Percentiles rank a stretch among this genome's conserved stretches.
phyloP scores from a whole-genome alignment of 768 basidiomycete genomes.

The Hericium coralloides region DNA sequence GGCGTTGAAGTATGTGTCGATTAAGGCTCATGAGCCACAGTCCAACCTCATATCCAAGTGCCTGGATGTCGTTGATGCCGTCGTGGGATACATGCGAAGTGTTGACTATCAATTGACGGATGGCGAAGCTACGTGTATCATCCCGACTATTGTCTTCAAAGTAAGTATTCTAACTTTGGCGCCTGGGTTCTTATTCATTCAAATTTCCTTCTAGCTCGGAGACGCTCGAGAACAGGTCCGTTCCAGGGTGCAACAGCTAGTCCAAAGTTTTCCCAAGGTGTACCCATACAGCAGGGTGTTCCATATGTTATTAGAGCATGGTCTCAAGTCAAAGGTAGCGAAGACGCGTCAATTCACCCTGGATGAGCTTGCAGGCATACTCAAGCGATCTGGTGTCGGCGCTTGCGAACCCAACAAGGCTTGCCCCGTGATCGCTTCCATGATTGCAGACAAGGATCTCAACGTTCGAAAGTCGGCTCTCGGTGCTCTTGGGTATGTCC shows the following conservation, averaged over 20 bases:
- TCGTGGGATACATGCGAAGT: conserved; percentile 66
- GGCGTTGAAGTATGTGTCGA: conserved; percentile 86
- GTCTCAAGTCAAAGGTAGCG: conserved; percentile 82
- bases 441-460: conserved; percentile 87
- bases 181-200: background rate
- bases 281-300: conserved; percentile 93
- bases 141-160: conserved; percentile 86
- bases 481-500: conserved; percentile 64
- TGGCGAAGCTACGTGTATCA: conserved; percentile 76
- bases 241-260: conserved; percentile 69
- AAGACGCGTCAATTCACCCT: conserved; percentile 84
- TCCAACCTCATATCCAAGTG: conserved; percentile 84
- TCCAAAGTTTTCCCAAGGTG: conserved; percentile 79
- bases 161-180: conserved; percentile 36
- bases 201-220: conserved; percentile 55
- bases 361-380: conserved; percentile 69
- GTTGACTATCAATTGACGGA: conserved; percentile 77
- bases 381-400: conserved; percentile 76
- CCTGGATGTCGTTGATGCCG: conserved; percentile 75
- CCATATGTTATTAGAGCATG: conserved; percentile 79
- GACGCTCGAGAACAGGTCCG: conserved; percentile 84
- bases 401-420: conserved; percentile 78
- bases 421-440: conserved; percentile 64
- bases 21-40: conserved; percentile 85
- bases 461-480: conserved; percentile 84